Evolutionary conservation across 345 rosid species (phyloP).

Genomic region (Bretschneidera sinensis): DNA sequence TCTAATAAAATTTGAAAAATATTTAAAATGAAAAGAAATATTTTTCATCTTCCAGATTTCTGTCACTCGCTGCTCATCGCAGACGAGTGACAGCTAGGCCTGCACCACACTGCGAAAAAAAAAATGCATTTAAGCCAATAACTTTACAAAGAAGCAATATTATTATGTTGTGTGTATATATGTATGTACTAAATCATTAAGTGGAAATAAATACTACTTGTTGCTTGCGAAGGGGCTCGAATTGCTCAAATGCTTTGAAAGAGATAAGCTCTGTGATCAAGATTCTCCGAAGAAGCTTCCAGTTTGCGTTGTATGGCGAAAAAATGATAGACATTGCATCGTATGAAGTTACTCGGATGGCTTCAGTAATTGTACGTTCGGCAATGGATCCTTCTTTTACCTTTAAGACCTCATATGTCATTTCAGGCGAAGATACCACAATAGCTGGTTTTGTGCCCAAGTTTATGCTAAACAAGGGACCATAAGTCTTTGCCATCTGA

Average conservation of each 20-base stretch:
- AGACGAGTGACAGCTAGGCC: no score
- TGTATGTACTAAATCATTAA: no score
- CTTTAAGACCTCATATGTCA: slow-evolving; percentile 6
- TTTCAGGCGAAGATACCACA: slow-evolving; percentile 13
- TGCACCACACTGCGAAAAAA: no score
- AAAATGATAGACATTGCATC: slow-evolving; percentile 20
- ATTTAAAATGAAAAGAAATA: no score
- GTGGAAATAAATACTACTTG: slow-evolving; percentile 10
- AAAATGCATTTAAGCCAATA: no score
- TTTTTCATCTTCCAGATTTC: no score
- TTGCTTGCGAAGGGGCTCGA: slow-evolving; percentile 10
- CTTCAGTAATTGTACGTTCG: slow-evolving; percentile 16
- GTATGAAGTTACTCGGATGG: slow-evolving; percentile 11
- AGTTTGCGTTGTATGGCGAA: slow-evolving; percentile 16
- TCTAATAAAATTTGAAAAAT: no score
- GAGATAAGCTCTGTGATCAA: slow-evolving; percentile 15
- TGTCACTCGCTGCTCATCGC: no score
- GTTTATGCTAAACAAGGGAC: slow-evolving; percentile 12
- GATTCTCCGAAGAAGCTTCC: slow-evolving; percentile 19
- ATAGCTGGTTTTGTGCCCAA: slow-evolving; percentile 14
- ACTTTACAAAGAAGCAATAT: no score
- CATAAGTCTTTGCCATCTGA: slow-evolving; percentile 4
- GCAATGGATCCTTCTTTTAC: slow-evolving; percentile 13
- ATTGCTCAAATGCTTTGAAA: slow-evolving; percentile 10
- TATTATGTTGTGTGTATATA: no score